A percentile compares a stretch with the other conserved stretches of the same genome.
phyloP scores from a whole-genome alignment of 768 basidiomycete species.

The Saitozyma sp. region DNA sequence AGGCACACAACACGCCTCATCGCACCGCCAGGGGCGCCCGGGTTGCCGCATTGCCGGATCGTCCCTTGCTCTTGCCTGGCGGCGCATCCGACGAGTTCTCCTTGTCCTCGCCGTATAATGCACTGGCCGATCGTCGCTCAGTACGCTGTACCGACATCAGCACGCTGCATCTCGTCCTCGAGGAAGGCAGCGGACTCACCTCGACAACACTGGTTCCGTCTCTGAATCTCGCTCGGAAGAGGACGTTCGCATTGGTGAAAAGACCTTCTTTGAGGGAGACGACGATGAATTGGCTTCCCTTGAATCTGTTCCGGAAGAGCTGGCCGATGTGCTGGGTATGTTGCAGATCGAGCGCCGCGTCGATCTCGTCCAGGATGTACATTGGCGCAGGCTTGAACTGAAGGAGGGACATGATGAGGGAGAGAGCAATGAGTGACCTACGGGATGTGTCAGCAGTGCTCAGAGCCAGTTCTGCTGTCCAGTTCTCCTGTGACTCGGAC shows the following conservation, averaged over 20 bases:
- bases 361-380: constrained; percentile 99
- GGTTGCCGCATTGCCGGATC: neutral
- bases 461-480: neutral
- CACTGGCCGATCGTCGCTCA: constrained; percentile 21
- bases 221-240: constrained; percentile 88
- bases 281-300: constrained; percentile 97
- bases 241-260: constrained; percentile 94
- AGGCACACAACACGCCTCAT: neutral
- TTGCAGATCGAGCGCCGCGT: constrained; percentile 92
- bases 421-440: constrained; percentile 95
- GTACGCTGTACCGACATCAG: constrained; percentile 16
- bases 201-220: constrained; percentile 93
- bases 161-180: neutral
- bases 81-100: constrained; percentile 24
- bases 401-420: constrained; percentile 97
- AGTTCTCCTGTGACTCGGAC: constrained; percentile 35
- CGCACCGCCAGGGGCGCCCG: constrained; percentile 9
- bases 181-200: constrained; percentile 32
- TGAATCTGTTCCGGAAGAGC: constrained; percentile 95
- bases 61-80: constrained; percentile 18
- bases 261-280: constrained; percentile 95
- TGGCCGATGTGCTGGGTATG: constrained; percentile 86
- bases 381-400: constrained; percentile 99
- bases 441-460: neutral
- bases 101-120: constrained; percentile 29